Conservation (phyloP, 768 basidiomycete species). For the Baorangia bicolor region DNA sequence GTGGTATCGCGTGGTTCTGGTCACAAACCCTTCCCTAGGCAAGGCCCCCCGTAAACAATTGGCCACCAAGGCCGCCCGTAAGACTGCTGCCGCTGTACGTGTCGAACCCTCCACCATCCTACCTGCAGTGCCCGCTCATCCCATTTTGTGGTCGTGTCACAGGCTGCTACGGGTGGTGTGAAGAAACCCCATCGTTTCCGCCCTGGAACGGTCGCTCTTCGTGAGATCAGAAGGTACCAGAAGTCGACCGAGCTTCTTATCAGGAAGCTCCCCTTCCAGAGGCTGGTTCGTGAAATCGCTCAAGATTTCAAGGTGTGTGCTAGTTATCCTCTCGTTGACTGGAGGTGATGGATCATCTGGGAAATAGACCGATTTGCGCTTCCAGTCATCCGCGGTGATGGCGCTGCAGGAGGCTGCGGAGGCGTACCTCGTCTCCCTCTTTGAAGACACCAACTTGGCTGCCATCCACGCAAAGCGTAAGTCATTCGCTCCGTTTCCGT, state of each 20-base stretch:
- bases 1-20: conserved; percentile 13
- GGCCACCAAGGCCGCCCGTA: conserved; percentile 93
- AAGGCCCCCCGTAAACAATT: conserved; percentile 93
- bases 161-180: conserved; percentile 91
- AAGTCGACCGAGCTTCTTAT: conserved; percentile 99
- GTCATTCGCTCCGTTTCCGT: conserved; percentile 10
- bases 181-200: conserved; percentile 99
- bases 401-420: conserved; percentile 93
- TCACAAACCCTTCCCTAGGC: conserved; percentile 44
- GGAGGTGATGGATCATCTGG: background rate
- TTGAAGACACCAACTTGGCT: conserved; percentile 89
- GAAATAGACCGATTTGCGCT: conserved; percentile 79
- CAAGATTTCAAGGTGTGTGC: conserved; percentile 86
- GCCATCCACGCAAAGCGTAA: conserved; percentile 85
- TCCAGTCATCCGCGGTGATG: conserved; percentile 95
- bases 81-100: conserved; percentile 72
- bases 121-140: conserved; percentile 4
- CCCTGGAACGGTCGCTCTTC: conserved; percentile 97
- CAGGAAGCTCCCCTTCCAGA: conserved; percentile 99
- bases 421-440: conserved; percentile 83
- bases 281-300: conserved; percentile 95
- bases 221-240: conserved; percentile 98
- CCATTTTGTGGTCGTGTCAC: conserved; percentile 1
- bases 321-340: background rate
- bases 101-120: conserved; percentile 3